Evolutionary conservation across 179 eudicot genomes (phyloP), one percentile per base, ranked within the genome.

Genomic region (Camellia oleifera): DNA sequence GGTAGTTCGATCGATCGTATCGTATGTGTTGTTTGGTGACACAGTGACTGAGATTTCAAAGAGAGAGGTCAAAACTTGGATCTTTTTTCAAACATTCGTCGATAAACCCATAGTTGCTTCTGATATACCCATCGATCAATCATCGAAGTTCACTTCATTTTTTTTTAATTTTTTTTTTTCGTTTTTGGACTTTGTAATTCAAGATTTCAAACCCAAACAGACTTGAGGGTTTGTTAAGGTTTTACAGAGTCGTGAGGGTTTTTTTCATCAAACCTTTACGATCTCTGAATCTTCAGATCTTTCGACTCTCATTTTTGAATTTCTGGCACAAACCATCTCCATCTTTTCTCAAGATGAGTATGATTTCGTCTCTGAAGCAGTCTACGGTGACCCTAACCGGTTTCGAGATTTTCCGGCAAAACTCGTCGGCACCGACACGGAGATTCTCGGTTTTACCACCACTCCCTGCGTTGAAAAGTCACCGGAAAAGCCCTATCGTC

Each of bases 341-440:
- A 54, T 58, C 63, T 17, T 74, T 17, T 14, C 6, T 15, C n/a
- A 14, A 67, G 46, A 40, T 67, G 23, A 78, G 56, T 46, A 82
- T 82, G 84, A 82, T 82, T 56, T 82, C 81, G 26, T 82, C 80
- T 23, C n/a, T 78, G 63, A 82, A 82, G 75, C 84, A 78, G 74
- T 60, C 84, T 18, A 57, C 69, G 42, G 46, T 66, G 61, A 60
- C 81, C 23, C 60, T 65, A 18, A 5, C 40, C 4, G 60, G 77
- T 73, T 74, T 78, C 7, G 66, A 74, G 17, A 9, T 78, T 75
- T 48, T 57, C 64, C 79, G 74, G 69, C 54, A 1, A 4, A 82
- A 82, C 17, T 56, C n/a, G n/a, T 42, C 69, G 68, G 53, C 7
- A 74, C 80, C 80, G 80, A 40, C 45, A 26, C 72, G 69, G 17